These are phyloP conservation scores for Cichorium intybus DNA, from an alignment of 140 eudicot species.

Conservation along the genomic window DNA sequence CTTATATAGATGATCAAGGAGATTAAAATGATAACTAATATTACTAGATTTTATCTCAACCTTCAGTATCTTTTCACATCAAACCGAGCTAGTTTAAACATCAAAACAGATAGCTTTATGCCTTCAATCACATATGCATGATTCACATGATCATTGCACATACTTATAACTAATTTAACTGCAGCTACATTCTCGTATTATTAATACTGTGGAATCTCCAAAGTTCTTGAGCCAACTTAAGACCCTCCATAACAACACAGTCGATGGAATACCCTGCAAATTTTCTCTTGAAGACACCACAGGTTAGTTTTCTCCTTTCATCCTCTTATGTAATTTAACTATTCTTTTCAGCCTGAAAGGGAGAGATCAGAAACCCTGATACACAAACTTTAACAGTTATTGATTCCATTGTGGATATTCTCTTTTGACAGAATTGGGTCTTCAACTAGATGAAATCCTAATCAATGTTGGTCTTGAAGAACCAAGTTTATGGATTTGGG, in stretches of 20 bases:
- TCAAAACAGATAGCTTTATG: neutral
- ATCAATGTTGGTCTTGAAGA: constrained; percentile 61
- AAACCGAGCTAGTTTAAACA: neutral
- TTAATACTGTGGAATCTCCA: constrained; percentile 65
- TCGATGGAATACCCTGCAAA: constrained; percentile 32
- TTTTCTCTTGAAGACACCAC: constrained; percentile 51
- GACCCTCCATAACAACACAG: constrained; percentile 31
- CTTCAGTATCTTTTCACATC: neutral
- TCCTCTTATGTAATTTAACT: neutral
- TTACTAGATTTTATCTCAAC: neutral
- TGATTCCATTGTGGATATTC: neutral
- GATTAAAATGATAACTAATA: neutral
- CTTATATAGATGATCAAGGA: neutral
- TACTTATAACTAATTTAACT: neutral
- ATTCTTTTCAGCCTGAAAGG: neutral
- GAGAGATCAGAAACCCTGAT: no score
- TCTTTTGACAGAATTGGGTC: constrained; percentile 47
- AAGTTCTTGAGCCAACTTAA: constrained; percentile 60
- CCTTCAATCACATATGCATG: neutral
- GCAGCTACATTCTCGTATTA: constrained; percentile 75
- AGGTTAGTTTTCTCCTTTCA: constrained; percentile 24
- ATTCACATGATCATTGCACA: constrained; percentile 1
- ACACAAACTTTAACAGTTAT: neutral
- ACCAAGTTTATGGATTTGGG: constrained; percentile 99
- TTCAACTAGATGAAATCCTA: constrained; percentile 63